phyloP scores from a whole-genome alignment of 2,329 filamentous ascomycete genomes.

The Colletotrichum lini region DNA sequence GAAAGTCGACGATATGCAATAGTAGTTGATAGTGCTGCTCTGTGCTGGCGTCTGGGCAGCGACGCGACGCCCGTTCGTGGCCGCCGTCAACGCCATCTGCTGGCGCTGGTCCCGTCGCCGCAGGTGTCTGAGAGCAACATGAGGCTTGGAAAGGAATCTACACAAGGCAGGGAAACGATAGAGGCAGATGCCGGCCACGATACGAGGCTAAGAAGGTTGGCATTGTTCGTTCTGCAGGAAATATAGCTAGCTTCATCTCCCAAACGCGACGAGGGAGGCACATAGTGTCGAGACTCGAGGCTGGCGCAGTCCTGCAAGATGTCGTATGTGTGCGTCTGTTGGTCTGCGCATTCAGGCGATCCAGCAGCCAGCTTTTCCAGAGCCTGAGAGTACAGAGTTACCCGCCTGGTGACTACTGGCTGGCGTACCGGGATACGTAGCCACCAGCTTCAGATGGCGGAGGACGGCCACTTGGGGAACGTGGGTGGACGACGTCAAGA shows the following conservation, averaged over 20 bases:
- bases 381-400: too few species aligned
- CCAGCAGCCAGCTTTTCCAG: neutral
- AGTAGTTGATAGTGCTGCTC: constrained; percentile 30
- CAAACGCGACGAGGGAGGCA: constrained; percentile 11
- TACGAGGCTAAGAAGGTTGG: constrained; percentile 4
- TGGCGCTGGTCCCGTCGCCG: constrained; percentile 28
- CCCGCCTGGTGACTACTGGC: too few species aligned
- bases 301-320: constrained; percentile 34
- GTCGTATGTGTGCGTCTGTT: constrained; percentile 35
- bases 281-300: constrained; percentile 19
- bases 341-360: constrained; percentile 2
- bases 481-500: constrained; percentile 27
- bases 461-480: neutral
- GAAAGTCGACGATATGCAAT: constrained; percentile 31
- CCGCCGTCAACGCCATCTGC: constrained; percentile 38
- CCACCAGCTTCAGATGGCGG: neutral
- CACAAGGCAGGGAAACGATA: constrained; percentile 1
- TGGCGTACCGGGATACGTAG: neutral
- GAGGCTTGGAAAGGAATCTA: constrained; percentile 8
- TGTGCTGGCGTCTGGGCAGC: constrained; percentile 27
- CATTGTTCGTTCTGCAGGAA: constrained; percentile 10
- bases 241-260: constrained; percentile 13
- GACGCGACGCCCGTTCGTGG: constrained; percentile 27
- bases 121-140: constrained; percentile 10
- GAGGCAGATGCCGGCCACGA: constrained; percentile 6